Base-by-base conservation (phyloP, 768 basidiomycete genomes). In the Phaeotremella fagi region DNA sequence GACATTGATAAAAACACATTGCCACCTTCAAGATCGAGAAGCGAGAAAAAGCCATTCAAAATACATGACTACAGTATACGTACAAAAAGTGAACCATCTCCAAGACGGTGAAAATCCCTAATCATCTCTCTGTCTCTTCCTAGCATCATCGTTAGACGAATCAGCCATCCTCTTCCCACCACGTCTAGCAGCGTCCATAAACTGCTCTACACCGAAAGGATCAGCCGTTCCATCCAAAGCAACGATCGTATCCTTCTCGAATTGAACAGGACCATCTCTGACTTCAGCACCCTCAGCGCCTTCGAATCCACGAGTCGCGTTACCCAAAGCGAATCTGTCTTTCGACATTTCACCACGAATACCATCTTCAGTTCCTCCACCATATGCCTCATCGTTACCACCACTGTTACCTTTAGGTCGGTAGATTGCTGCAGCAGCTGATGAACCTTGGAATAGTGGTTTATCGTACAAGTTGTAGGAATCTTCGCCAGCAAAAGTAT, bases 341-440 rank as follows among this genome's bases (percentile, higher is more conserved):
- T 94, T 95, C 63, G 85, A 84, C 72, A 99, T 78, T 4, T 90
- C 90, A 64, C 85, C 84, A 20, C 82, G 82, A 68, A 97, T 92
- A 28, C 95, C 94, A 63, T 97, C 91, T 68, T 92, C 90, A 2
- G 92, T 95, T 33, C 92, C 92, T 52, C 88, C 91, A 46, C 90
- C 90, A 71, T 88, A 94, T 35, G 87, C 83, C 48, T 95, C 92
- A 36, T 97, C 90, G 68, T 88, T 87, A 26, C 85, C 88, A 4
- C 80, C 70, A 54, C 90, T 87, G 61, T 89, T 87, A 0, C 92
- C 91, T 24, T 85, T 81, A 3, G 94, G 89, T 75, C 92, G 94
- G 80, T 99, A 99, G 63, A 99, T 99, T n/a, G 95, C 95, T n/a
- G 94, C 90, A 0, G 89, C 91, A 16, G 94, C 94, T 3, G 86